Base-by-base conservation (phyloP, 2,329 filamentous ascomycete species). In the Aspergillus amoenus region DNA sequence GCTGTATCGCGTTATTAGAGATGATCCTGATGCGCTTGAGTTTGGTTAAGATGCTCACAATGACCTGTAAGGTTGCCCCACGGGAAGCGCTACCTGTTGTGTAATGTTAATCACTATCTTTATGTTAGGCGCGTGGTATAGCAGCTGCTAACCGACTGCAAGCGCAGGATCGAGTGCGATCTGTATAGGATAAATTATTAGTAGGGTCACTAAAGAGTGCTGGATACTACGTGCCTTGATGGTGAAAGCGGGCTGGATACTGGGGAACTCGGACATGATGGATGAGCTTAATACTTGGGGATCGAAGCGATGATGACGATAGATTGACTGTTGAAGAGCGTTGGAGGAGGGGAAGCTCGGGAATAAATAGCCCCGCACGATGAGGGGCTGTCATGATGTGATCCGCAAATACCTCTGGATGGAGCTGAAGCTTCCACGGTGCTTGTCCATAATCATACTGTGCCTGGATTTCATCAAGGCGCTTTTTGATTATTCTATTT, bases 161-260 rank as follows among this genome's bases (percentile, higher is more conserved):
- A 67, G 53, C 6, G 69, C 60, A 11, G 67, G 57, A 47, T 70
- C 70, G 17, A 76, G 68, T 15, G 54, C 60, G 44, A 75, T 68
- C 72, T 76, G 48, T 41, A 30, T 11, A 7, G 34, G 46, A 44
- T 44, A 5, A 41, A 15, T 7, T 15, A 24, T 41, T 3, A 53
- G 34, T 21, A 5, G 21, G 9, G 15, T 13, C 4, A 11, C 15
- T 12, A 3, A 24, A 27, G 5, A 37, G 50, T 5, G 12, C 18
- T 11, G 13, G 0, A 11, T 27, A n/a, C 9, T 21, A 34, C 24
- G 8, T 52, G 76, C 74, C 61, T 65, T 64, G 47, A 78, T 59
- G 17, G 73, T 77, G 52, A 78, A 75, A 15, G 75, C 76, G 4
- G 75, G 76, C 59, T 76, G 64, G 47, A 77, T 63, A 32, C 63